These are phyloP conservation scores for Penicillium samsonianum DNA, from an alignment of 495 filamentous ascomycete genomes.

Conservation along the genomic window DNA sequence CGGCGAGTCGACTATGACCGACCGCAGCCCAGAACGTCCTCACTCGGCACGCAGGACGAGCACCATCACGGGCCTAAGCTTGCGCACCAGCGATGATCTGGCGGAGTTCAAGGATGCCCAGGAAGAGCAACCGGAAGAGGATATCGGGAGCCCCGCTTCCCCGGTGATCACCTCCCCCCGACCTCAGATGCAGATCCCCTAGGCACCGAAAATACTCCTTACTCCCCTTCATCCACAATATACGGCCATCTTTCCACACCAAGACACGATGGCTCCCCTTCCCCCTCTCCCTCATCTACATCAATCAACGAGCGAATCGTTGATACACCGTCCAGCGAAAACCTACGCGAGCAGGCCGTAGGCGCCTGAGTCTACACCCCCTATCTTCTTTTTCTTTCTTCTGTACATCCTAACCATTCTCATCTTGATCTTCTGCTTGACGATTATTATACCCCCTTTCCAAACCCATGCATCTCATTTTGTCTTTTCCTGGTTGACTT, in stretches of 20 bases:
- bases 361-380: conserved; percentile 22
- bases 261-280: conserved; percentile 16
- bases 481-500: conserved; percentile 11
- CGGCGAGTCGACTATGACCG: conserved; percentile 34
- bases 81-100: conserved; percentile 29
- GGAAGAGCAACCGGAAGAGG: conserved; percentile 15
- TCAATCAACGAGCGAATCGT: conserved; percentile 24
- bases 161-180: neutral
- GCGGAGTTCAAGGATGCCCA: conserved; percentile 30
- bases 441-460: conserved; percentile 33
- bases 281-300: conserved; percentile 23
- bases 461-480: conserved; percentile 8
- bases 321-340: conserved; percentile 30
- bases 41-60: conserved; percentile 43
- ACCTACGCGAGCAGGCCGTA: conserved; percentile 35
- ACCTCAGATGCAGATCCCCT: conserved; percentile 8
- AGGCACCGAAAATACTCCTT: neutral
- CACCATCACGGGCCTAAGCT: conserved; percentile 39
- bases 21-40: conserved; percentile 29
- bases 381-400: conserved; percentile 6
- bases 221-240: conserved; percentile 5
- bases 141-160: conserved; percentile 5
- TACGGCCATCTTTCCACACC: conserved; percentile 21
- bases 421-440: conserved; percentile 28
- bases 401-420: conserved; percentile 26